Base-by-base conservation (phyloP, 2,329 filamentous ascomycete genomes). In the Venturia nashicola region DNA sequence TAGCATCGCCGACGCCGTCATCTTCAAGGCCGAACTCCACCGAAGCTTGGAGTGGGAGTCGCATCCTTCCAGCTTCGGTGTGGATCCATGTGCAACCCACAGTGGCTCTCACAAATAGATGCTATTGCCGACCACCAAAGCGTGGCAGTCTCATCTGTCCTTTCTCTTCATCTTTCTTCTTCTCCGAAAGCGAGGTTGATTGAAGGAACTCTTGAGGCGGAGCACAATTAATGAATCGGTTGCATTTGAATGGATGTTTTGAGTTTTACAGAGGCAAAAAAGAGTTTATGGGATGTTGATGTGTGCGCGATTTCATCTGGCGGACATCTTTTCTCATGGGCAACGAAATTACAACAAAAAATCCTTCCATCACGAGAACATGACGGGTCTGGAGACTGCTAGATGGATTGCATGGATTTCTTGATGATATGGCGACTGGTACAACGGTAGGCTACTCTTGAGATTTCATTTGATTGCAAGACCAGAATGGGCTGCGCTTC, bases 41-140 rank as follows among this genome's bases (percentile, higher is more conserved):
- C 71, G 73, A 20, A 71, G 77, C 46, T 66, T 69, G n/a, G 74
- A 78, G 2, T 82, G 77, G 76, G 77, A 80, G 75, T 20, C 79
- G 78, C 69, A 76, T 72, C 23, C 72, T 80, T 61, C 67, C 70
- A 27, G 3, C 20, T 79, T 75, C 65, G 74, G 71, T 2, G 64
- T 71, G 39, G 80, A 82, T 67, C 79, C 79, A 1, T 76, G 74
- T 65, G 72, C 60, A 16, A 16, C 16, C 6, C 32, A 32, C 27
- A 61, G 39, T 42, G 64, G 39, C 32, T 16, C 51, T 14, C 61
- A 62, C 23, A 43, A 43, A 40, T 34, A 39, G 23, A 43, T 62
- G 32, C 14, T 6, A n/a, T 34, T n/a, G 32, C 32, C 18, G 4
- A 8, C 23, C 5, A n/a, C 14, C 16, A 57, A 18, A 3, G 32